These are phyloP conservation scores for Pelargonium fulgidum DNA, from an alignment of 441 rosid genomes.

Conservation along the genomic window DNA sequence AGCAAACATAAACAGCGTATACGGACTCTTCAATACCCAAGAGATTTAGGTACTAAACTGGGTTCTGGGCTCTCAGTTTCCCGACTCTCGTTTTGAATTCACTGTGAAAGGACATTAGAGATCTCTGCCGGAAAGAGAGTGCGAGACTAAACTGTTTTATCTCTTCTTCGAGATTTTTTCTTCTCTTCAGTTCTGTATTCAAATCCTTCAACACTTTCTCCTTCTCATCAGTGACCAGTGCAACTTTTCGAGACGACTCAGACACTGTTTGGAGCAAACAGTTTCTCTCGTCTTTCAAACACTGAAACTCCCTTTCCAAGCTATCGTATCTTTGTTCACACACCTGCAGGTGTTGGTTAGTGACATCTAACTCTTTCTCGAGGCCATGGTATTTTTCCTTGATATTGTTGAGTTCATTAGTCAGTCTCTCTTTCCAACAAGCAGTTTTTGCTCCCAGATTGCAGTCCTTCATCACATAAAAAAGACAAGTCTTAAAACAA, in stretches of 20 bases:
- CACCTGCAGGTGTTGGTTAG: constrained; percentile 39
- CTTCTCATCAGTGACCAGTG: constrained; percentile 36
- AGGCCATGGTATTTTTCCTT: constrained; percentile 40
- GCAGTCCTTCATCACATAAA: constrained; percentile 49
- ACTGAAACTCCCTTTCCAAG: constrained; percentile 50
- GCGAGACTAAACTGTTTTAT: constrained; percentile 58
- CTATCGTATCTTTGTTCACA: constrained; percentile 42
- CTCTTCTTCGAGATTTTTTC: constrained; percentile 60
- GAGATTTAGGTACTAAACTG: constrained; percentile 38
- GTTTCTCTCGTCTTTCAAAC: constrained; percentile 55
- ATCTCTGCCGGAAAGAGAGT: constrained; percentile 52
- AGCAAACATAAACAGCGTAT: neutral
- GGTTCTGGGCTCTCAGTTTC: constrained; percentile 37
- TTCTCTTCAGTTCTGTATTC: constrained; percentile 43
- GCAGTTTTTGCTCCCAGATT: constrained; percentile 34
- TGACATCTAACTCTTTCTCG: constrained; percentile 39
- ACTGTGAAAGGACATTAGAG: constrained; percentile 45
- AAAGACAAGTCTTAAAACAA: constrained; percentile 37
- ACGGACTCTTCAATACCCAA: constrained; percentile 19
- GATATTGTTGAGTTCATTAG: constrained; percentile 40
- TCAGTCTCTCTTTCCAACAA: constrained; percentile 34
- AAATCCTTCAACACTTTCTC: constrained; percentile 54
- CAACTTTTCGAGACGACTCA: constrained; percentile 41
- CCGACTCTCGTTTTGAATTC: constrained; percentile 57
- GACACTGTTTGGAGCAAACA: constrained; percentile 32